Base-by-base conservation (phyloP, 371 early-diverging fungal genomes). In the Apophysomyces sp. region DNA sequence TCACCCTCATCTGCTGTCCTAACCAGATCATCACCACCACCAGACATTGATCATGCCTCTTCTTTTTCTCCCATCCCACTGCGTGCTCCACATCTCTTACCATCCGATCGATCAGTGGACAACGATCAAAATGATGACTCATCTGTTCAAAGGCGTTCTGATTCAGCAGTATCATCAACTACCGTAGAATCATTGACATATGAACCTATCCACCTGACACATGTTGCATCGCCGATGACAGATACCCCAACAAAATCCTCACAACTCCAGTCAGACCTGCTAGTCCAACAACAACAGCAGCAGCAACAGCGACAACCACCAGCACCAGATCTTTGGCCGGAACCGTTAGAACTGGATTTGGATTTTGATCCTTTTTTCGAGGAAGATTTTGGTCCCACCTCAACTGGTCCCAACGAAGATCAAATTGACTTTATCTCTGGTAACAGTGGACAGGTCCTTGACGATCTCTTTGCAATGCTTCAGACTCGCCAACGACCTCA, bases 351-450 rank as follows among this genome's bases (percentile, higher is more conserved):
- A 24, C 26, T 63, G 36, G 66, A 66, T 16, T 67, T 68, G 55
- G 63, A 68, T 3, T 63, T 72, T 9, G 72, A 72, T 52, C 68
- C 72, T 12, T 65, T 69, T 57, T 69, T 75, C 57, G 69, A 73
- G 32, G 74, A 76, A 16, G 76, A 75, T 15, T 68, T 78, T 58
- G 67, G n/a, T n/a, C n/a, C 66, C 31, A 55, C 60, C 0, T 60
- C 60, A 52, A 12, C 58, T 13, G 30, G 28, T 39, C n/a, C 53
- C 34, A 29, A 44, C 60, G 56, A 32, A 52, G 26, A 49, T 34
- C 40, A 51, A 52, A 32, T 59, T 55, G 58, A 55, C 32, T 56
- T 56, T 52, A 52, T 49, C 5, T 27, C 7, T 32, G 30, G 29
- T 30, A 67, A 56, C 49, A 61, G 61, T 49, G 69, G 62, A 12